These are phyloP conservation scores for Pisolithus tinctorius DNA, from an alignment of 768 basidiomycete species.

Conservation along the genomic window DNA sequence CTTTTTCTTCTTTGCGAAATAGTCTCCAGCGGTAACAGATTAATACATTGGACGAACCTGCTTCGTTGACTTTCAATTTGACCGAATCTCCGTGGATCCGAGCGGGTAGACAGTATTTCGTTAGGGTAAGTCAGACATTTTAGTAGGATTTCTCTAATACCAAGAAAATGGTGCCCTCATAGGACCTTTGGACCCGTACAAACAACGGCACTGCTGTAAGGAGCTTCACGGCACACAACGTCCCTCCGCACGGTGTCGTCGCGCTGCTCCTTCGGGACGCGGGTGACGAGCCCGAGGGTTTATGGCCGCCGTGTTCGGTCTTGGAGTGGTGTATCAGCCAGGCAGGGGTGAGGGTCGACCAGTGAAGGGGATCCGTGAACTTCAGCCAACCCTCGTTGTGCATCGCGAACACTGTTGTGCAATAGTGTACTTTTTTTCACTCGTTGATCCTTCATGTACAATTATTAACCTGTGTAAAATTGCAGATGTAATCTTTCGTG, in stretches of 20 bases:
- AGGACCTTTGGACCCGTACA: constrained; percentile 73
- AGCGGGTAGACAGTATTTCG: constrained; percentile 58
- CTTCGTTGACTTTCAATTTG: constrained; percentile 54
- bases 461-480: background rate
- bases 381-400: constrained; percentile 19
- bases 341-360: constrained; percentile 44
- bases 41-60: constrained; percentile 50
- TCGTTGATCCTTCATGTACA: background rate
- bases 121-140: constrained; percentile 40
- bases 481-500: background rate
- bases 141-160: background rate
- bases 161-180: background rate
- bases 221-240: constrained; percentile 44
- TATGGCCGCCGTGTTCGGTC: constrained; percentile 50
- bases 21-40: constrained; percentile 32
- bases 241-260: constrained; percentile 65
- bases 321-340: constrained; percentile 52
- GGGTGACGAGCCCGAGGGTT: constrained; percentile 57
- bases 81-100: constrained; percentile 69
- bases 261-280: constrained; percentile 60
- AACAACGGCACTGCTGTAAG: constrained; percentile 61
- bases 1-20: background rate
- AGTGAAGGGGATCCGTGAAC: background rate
- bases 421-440: background rate
- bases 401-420: constrained; percentile 8